Evolutionary conservation across 2,329 filamentous ascomycete species (phyloP).

Genomic region (Canariomyces notabilis): DNA sequence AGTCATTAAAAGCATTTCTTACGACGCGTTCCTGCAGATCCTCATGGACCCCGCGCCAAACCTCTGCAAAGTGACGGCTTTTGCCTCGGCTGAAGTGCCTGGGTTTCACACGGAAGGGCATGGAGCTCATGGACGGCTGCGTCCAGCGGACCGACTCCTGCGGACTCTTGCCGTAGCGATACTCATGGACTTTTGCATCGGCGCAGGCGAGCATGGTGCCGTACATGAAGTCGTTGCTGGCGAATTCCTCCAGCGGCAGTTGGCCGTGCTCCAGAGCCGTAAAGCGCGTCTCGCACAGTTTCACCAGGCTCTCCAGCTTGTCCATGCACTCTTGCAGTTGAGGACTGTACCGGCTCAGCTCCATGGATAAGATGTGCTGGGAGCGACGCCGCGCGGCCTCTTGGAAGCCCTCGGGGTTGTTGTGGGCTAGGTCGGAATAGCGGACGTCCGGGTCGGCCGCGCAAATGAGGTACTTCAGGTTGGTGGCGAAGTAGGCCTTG

Average conservation of each 20-base stretch:
- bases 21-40: background rate
- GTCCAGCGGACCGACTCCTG: conserved; percentile 8
- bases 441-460: background rate
- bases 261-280: background rate
- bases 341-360: background rate
- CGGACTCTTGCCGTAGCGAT: background rate
- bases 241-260: background rate
- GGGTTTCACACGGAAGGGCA: no score
- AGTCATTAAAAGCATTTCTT: background rate
- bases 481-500: conserved; percentile 6
- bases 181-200: background rate
- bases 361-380: background rate
- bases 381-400: no score
- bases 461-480: background rate
- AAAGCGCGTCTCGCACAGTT: background rate
- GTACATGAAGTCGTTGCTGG: conserved; percentile 7
- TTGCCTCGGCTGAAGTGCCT: no score
- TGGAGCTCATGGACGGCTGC: background rate
- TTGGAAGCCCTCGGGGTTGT: no score
- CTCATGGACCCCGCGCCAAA: background rate
- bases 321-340: background rate
- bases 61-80: no score
- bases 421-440: no score
- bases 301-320: background rate
- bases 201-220: conserved; percentile 6